A percentile compares a stretch with the other conserved stretches of the same genome.
phyloP scores from a whole-genome alignment of 164 flowering plant species.

The Piper betle region DNA sequence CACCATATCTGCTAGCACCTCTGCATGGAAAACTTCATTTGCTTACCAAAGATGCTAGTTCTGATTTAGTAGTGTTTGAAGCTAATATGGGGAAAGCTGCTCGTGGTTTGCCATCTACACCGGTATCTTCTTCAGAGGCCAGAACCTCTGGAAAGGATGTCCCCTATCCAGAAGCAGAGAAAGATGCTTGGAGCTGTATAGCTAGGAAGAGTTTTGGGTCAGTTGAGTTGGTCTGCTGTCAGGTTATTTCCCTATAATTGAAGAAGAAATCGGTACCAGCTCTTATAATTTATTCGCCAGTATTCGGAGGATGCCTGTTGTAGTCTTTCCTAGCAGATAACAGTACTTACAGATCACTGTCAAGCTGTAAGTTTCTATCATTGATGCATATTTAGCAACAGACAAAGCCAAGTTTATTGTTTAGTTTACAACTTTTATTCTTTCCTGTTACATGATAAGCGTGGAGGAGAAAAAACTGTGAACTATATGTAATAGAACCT shows the following conservation, averaged over 20 bases:
- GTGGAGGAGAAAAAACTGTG: no score
- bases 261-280: background rate
- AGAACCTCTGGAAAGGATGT: slow-evolving; percentile 12
- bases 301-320: background rate
- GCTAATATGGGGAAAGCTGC: slow-evolving; percentile 24
- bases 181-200: slow-evolving; percentile 36
- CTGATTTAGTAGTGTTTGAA: slow-evolving; percentile 32
- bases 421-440: no score
- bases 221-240: slow-evolving; percentile 57
- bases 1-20: slow-evolving; percentile 76
- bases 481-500: no score
- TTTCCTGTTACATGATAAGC: no score
- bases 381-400: background rate
- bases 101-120: background rate
- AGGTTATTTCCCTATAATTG: slow-evolving; percentile 36
- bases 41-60: slow-evolving; percentile 52
- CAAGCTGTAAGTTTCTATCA: no score
- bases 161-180: slow-evolving; percentile 9
- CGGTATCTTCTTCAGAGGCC: slow-evolving; percentile 3
- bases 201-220: slow-evolving; percentile 35
- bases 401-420: no score
- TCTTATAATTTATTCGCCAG: background rate
- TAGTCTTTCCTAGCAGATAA: background rate
- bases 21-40: slow-evolving; percentile 75
- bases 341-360: no score